Evolutionary conservation across 805 yeast species (phyloP).

Genomic region (Candida hungchunana): DNA sequence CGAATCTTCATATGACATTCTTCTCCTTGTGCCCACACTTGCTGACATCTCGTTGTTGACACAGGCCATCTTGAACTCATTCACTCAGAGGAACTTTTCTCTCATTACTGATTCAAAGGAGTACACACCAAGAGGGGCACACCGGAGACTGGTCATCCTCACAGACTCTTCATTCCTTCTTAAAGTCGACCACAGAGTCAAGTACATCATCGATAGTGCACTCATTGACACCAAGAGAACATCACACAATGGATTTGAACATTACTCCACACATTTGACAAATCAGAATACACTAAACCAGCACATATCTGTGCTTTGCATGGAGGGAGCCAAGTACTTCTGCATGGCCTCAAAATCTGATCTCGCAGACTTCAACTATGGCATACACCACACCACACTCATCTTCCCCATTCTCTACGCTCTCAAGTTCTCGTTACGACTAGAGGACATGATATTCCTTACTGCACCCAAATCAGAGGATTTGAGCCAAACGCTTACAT

Average conservation of each 20-base stretch:
- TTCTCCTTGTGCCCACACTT: slow-evolving; percentile 4
- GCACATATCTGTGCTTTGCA: slow-evolving; percentile 3
- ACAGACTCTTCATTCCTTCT: not conserved
- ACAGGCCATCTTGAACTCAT: not conserved
- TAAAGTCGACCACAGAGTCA: slow-evolving; percentile 6
- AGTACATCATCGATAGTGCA: slow-evolving; percentile 15
- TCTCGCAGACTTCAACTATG: slow-evolving; percentile 3
- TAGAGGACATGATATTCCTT: slow-evolving; percentile 5
- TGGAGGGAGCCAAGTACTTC: slow-evolving; percentile 11
- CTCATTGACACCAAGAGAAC: slow-evolving; percentile 1
- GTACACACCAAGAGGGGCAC: slow-evolving; percentile 5
- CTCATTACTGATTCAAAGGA: slow-evolving; percentile 7
- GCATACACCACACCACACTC: slow-evolving; percentile 1
- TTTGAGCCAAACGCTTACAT: not conserved
- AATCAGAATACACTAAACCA: slow-evolving; percentile 4
- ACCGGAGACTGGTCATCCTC: slow-evolving; percentile 7
- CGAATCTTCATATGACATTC: slow-evolving; percentile 8
- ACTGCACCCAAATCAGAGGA: slow-evolving; percentile 6
- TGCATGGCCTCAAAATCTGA: slow-evolving; percentile 1
- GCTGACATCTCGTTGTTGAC: slow-evolving; percentile 1
- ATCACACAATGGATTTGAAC: slow-evolving; percentile 9
- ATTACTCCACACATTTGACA: not conserved
- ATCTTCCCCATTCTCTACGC: slow-evolving; percentile 3
- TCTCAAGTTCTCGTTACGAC: not conserved
- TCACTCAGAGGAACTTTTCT: slow-evolving; percentile 2